Base-by-base conservation (phyloP, 139 green algal genomes). In the Micractinium conductrix region DNA sequence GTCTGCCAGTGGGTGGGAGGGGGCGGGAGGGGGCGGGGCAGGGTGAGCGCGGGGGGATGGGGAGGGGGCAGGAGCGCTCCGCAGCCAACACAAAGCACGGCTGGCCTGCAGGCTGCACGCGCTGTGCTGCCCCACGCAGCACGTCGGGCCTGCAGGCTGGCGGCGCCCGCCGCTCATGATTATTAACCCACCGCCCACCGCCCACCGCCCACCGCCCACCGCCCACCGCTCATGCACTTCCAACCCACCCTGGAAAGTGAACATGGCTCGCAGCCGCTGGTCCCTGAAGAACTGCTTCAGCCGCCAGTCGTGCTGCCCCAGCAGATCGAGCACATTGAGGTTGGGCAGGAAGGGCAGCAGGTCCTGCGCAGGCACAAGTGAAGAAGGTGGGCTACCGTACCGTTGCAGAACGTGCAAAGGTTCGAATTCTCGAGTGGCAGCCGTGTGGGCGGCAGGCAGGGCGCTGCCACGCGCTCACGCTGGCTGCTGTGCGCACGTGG, bases 261-360 rank as follows among this genome's bases (percentile, higher is more conserved):
- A 93, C 48, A 96, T 76, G 16, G 93, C 93, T 0, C 84, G 55
- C 35, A 97, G 87, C 2, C 91, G 87, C 0, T 84, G 85, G 79
- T 94, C 89, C 28, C 90, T 91, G 81, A 97, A 97, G 35, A 94
- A 92, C 24, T 68, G 28, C 19, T 71, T 50, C 84, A 97, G 85
- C 86, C 91, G 94, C 85, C 70, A 74, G 50, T 93, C 84, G 73
- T 96, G 93, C 33, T 85, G 87, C 1, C 87, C 89, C 48, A 98
- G 90, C 80, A 98, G 84, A 83, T 96, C 91, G 40, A 87, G 35
- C 16, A 91, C 35, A 69, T 93, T 91, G 35, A 96, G 86, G 5
- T 87, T 63, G 0, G 40, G 33, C 81, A 97, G 83, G 83, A 95
- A 87, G 7, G 93, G 91, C 78, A 95, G 84, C 74, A 97, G 80